phyloP scores from a whole-genome alignment of 352 stramenopile species.

The Phytophthora palmivora region DNA sequence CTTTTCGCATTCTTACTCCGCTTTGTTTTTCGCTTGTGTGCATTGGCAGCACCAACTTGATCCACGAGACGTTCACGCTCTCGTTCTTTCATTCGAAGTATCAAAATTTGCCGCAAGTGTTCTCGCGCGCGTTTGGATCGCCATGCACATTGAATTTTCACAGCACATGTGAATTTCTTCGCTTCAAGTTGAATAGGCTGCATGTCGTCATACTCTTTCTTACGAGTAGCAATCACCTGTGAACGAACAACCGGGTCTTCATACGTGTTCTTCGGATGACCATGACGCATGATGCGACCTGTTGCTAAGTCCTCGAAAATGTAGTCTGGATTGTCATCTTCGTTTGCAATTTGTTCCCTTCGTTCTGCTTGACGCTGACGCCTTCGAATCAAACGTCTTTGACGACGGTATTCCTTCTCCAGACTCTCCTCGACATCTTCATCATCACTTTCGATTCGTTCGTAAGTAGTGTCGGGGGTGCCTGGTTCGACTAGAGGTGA shows the following conservation, averaged over 20 bases:
- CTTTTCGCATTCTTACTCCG: conserved; percentile 12
- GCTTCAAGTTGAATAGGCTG: conserved; percentile 45
- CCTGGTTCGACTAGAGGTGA: conserved; percentile 26
- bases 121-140: conserved; percentile 68
- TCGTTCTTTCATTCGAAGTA: conserved; percentile 69
- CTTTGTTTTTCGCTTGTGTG: conserved; percentile 18
- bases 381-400: conserved; percentile 22
- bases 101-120: conserved; percentile 62
- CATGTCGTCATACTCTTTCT: conserved; percentile 41
- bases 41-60: conserved; percentile 29
- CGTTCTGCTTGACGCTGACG: neutral
- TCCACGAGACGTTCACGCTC: conserved; percentile 54
- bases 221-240: conserved; percentile 50
- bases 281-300: conserved; percentile 43
- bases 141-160: conserved; percentile 83
- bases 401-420: conserved; percentile 28
- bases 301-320: conserved; percentile 69
- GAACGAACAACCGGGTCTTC: conserved; percentile 36
- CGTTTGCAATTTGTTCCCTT: conserved; percentile 6
- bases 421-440: conserved; percentile 37
- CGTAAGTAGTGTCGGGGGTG: conserved; percentile 39
- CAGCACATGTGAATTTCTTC: conserved; percentile 58
- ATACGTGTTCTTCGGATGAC: conserved; percentile 28
- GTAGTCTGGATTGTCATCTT: conserved; percentile 41
- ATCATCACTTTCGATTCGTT: conserved; percentile 44